Conservation (phyloP, 2,329 filamentous ascomycete genomes). For the Pseudogymnoascus sp. region DNA sequence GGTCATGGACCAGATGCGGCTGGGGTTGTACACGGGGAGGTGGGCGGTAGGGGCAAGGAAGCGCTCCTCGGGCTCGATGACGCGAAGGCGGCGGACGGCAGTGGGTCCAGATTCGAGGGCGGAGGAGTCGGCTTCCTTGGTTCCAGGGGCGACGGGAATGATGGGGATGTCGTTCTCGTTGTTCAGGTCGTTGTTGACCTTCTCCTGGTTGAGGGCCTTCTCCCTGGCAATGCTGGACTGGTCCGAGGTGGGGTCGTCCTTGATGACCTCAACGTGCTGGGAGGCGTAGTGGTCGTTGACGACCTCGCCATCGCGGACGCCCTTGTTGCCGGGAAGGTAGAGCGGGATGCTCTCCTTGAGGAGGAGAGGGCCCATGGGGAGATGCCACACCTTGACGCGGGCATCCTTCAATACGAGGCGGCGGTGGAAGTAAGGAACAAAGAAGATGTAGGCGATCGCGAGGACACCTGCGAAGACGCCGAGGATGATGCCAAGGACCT, state of each 20-base stretch:
- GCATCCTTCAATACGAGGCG: constrained; percentile 26
- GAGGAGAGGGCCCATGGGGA: constrained; percentile 27
- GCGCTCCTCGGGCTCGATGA: constrained; percentile 14
- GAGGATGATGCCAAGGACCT: constrained; percentile 15
- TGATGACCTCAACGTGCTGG: too few species aligned
- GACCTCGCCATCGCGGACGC: constrained; percentile 14
- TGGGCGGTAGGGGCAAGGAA: constrained; percentile 15
- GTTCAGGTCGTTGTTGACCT: too few species aligned
- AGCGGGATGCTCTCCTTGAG: constrained; percentile 8
- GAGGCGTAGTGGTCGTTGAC: constrained; percentile 13
- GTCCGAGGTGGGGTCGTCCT: too few species aligned
- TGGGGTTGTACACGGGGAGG: constrained; percentile 16
- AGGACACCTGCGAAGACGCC: constrained; percentile 22
- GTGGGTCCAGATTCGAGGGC: constrained; percentile 34
- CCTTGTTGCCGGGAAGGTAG: constrained; percentile 19
- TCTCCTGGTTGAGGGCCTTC: too few species aligned
- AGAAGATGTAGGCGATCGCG: constrained; percentile 25
- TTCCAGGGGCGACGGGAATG: too few species aligned
- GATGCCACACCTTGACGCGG: constrained; percentile 24
- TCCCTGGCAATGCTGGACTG: too few species aligned
- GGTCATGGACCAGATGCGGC: constrained; percentile 14
- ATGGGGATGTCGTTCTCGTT: too few species aligned
- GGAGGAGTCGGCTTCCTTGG: constrained; percentile 33
- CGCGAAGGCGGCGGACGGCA: too few species aligned
- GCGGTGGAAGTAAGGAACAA: constrained; percentile 28